Conservation (phyloP, 2,329 filamentous ascomycete species). For the Chaetothyriales sp. region DNA sequence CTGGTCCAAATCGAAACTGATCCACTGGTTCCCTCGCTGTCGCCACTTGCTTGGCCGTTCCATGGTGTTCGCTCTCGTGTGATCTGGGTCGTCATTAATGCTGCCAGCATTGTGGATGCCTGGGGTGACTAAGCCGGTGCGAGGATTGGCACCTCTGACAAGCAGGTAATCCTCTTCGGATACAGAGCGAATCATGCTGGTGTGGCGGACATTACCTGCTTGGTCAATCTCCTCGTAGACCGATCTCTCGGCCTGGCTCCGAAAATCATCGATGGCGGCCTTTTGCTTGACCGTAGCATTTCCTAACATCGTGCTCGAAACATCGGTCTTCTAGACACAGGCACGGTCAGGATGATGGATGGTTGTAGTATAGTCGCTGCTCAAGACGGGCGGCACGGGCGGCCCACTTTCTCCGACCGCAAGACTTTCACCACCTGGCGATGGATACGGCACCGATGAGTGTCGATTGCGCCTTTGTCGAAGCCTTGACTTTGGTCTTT, state of each 20-base stretch:
- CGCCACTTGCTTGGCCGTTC: slow-evolving; percentile 21
- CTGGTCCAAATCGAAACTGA: slow-evolving; percentile 21
- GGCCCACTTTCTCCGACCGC: no score
- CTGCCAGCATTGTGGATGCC: slow-evolving; percentile 19
- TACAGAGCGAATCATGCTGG: slow-evolving; percentile 1
- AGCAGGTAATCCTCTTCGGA: slow-evolving; percentile 24
- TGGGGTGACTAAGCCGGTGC: slow-evolving; percentile 27
- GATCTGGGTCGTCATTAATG: slow-evolving; percentile 12
- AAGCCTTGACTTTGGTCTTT: no score
- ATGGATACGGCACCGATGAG: no score
- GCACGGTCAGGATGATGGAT: no score
- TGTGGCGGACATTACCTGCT: slow-evolving; percentile 1
- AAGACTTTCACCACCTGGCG: no score
- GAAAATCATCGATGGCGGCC: not conserved
- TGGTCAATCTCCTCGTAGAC: slow-evolving; percentile 4
- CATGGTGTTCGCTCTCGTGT: slow-evolving; percentile 5
- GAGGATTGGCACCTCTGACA: slow-evolving; percentile 23
- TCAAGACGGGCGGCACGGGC: no score
- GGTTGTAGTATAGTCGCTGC: no score
- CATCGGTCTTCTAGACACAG: no score
- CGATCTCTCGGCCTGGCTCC: slow-evolving; percentile 1
- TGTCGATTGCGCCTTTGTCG: no score
- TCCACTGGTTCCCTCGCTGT: slow-evolving; percentile 25
- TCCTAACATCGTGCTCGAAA: no score
- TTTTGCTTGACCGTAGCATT: not conserved